Evolutionary conservation across 768 basidiomycete genomes (phyloP), one percentile per base, ranked within the genome.

Genomic region (Phaffia australis): DNA sequence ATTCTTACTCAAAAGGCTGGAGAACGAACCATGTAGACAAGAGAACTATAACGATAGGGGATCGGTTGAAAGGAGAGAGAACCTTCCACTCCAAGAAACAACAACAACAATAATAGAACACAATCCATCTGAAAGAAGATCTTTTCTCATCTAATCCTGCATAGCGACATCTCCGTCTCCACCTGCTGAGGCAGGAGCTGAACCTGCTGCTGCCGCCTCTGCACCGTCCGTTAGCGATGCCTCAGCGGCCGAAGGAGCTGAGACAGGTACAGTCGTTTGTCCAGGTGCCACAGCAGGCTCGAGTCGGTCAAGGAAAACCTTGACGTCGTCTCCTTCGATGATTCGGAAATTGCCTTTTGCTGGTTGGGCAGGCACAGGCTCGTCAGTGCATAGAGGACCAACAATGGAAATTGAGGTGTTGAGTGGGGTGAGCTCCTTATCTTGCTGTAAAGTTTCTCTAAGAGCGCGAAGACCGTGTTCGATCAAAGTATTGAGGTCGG

Each of bases 321-420:
- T 82, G 21, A 97, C 82, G 56, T 79, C 78, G 18, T 88, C 85
- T 52, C 87, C 91, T 74, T 98, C 94, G 47, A 94, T 79, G 72
- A 93, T 91, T 62, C 87, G 83, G 83, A 95, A 95, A 58, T 72
- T 74, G 23, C 85, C 84, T 69, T 79, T 80, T 30, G 81, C 78
- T 3, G 65, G 58, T 52, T 66, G 58, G n/a, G 59, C 81, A 79
- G 21, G 80, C 74, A n/a, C 73, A 71, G 23, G 79, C 50, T 68
- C 66, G 15, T 32, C 55, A 25, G 27, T 35, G 21, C 15, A 29
- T 16, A 63, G 18, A 7, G 66, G 66, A 2, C 94, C 94, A 67
- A 97, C 81, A 74, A 99, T 88, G 35, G 91, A 93, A 71, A 98
- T 85, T 1, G 89, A 91, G 1, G 95, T 99, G 80, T 99, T 99